Conservation (phyloP, 2,329 filamentous ascomycete species). For the Penicillium griseofulvum region DNA sequence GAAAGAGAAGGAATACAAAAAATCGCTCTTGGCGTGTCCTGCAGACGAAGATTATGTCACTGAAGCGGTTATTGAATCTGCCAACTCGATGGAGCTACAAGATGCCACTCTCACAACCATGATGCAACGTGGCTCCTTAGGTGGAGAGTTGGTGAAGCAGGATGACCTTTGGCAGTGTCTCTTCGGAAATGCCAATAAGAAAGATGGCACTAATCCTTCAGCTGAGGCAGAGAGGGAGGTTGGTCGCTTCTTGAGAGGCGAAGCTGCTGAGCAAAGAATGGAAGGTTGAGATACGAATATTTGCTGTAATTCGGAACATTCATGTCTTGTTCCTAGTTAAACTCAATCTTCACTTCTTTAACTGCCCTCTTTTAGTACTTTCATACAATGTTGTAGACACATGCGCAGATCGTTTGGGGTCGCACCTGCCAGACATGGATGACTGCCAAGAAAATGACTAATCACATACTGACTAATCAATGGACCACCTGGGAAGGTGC, state of each 20-base stretch:
- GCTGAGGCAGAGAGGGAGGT: conserved; percentile 45
- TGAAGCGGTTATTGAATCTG: conserved; percentile 70
- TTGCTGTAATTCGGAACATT: neutral
- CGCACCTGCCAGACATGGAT: neutral
- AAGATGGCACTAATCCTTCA: conserved; percentile 14
- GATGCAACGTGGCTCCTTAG: conserved; percentile 66
- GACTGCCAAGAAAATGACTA: neutral
- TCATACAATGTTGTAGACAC: too few relatives aligned
- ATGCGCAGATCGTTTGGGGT: too few relatives aligned
- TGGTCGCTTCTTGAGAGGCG: conserved; percentile 51
- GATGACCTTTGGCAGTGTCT: conserved; percentile 86
- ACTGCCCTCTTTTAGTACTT: too few relatives aligned
- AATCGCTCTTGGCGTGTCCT: conserved; percentile 10
- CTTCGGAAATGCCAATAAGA: conserved; percentile 60
- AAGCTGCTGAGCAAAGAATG: conserved; percentile 53
- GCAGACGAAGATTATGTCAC: conserved; percentile 26
- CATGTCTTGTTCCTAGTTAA: neutral
- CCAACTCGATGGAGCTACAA: conserved; percentile 81
- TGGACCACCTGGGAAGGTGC: neutral
- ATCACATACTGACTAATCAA: neutral
- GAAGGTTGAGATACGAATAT: conserved; percentile 1
- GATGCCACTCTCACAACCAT: conserved; percentile 67
- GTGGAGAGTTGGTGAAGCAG: conserved; percentile 75
- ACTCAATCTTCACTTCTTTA: neutral
- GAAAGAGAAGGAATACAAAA: conserved; percentile 35